Base-by-base conservation (phyloP, 176 grass and related monocot genomes). In the Musa beccarii region DNA sequence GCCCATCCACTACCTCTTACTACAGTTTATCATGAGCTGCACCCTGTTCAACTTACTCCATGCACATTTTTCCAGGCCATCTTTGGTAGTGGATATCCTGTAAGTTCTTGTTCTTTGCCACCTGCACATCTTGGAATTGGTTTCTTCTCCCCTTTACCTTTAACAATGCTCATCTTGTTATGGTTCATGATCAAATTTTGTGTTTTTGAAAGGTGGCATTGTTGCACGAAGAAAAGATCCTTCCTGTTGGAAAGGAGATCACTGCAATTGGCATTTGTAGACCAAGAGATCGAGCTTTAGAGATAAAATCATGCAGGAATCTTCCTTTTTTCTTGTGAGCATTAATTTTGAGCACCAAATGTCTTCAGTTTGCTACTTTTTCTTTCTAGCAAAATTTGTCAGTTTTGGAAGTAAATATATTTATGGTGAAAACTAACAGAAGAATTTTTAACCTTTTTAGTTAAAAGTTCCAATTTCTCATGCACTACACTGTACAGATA, bases 211-310 rank as follows among this genome's bases (percentile, higher is more conserved):
- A 99, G 90, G 87, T 94, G 77, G 95, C 88, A 11, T 80, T 99
- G 57, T 74, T 99, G 88, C 84, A 99, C 68, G 95, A 99, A 83
- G 95, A 99, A 85, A 99, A 94, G 83, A 99, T 99, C 65, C 86
- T 99, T 82, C 90, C 95, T 55, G 67, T 99, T 25, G 95, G 90
- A 80, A 94, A 92, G 78, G 82, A 94, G 62, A 76, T 99, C 79
- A 99, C 95, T 52, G 90, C 90, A 53, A 81, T 99, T 81, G 95
- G 95, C 62, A 83, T 89, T 49, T 89, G 86, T 62, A 87, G 73
- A 51, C 1, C 25, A 16, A 81, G 79, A 17, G 73, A 80, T 61
- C 88, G 66, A 81, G 81, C 16, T 73, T 49, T 91, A 29, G 90
- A 89, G 85, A 89, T 94, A 51, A 89, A 77, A 66, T 83, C 84